Percentiles rank a stretch among this genome's conserved stretches.
These are phyloP conservation scores for Metschnikowia cubensis DNA, from an alignment of 805 yeast genomes.

Conservation along the genomic window DNA sequence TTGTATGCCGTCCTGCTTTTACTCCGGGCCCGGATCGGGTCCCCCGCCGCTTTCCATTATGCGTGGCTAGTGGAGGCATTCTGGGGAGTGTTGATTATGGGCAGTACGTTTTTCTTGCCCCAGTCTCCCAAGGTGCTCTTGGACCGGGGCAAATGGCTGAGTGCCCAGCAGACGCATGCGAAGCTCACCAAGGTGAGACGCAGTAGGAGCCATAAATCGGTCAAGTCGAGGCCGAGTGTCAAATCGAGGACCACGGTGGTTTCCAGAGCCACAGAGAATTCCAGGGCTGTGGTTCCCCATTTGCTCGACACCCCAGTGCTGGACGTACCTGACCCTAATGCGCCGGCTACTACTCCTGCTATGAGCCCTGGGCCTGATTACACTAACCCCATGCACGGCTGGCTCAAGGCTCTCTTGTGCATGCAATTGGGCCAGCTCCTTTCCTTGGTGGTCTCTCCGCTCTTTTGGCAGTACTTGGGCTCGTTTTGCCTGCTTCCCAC, in stretches of 20 bases:
- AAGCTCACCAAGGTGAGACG: constrained; percentile 1
- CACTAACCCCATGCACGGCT: not conserved
- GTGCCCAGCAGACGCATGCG: constrained; percentile 7
- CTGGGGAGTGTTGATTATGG: constrained; percentile 9
- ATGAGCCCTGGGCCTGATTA: too few relatives aligned
- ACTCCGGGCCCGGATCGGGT: not conserved
- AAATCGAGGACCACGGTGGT: not conserved
- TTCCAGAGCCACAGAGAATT: too few relatives aligned
- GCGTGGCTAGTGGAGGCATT: constrained; percentile 11
- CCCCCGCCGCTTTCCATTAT: constrained; percentile 10
- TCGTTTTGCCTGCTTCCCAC: constrained; percentile 11
- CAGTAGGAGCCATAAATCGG: not conserved
- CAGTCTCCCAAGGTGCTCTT: constrained; percentile 12
- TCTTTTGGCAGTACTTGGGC: constrained; percentile 8
- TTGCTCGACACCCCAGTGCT: too few relatives aligned
- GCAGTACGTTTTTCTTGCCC: constrained; percentile 10
- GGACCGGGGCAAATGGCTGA: constrained; percentile 10
- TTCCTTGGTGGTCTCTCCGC: constrained; percentile 4
- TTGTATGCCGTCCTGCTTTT: constrained; percentile 6
- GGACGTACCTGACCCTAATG: too few relatives aligned
- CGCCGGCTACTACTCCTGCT: too few relatives aligned
- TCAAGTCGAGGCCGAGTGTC: not conserved
- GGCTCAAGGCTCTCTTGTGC: constrained; percentile 5
- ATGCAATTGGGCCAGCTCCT: constrained; percentile 9
- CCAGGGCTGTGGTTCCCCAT: too few relatives aligned